Conservation (phyloP, 2,329 filamentous ascomycete species). For the Fusarium buharicum region DNA sequence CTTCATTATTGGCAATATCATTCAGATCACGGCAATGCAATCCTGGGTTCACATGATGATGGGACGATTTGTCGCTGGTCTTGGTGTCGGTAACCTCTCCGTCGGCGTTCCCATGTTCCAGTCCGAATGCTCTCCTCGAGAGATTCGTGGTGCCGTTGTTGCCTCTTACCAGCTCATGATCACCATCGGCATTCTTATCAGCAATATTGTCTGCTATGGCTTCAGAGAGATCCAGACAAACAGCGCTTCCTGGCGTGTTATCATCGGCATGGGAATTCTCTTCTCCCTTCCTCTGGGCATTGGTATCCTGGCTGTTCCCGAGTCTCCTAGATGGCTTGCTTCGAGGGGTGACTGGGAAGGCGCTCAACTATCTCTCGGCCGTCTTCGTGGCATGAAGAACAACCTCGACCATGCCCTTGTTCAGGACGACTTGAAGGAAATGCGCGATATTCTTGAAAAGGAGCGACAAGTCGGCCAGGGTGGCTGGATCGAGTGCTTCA, state of each 20-base stretch:
- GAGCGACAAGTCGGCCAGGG: constrained; percentile 58
- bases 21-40: constrained; percentile 69
- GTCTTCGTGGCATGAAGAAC: constrained; percentile 62
- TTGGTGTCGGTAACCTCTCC: constrained; percentile 74
- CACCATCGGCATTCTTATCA: constrained; percentile 73
- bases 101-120: constrained; percentile 75
- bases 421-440: constrained; percentile 64
- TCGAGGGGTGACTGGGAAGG: constrained; percentile 58
- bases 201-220: constrained; percentile 66
- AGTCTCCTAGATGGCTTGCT: constrained; percentile 68
- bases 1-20: constrained; percentile 71
- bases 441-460: constrained; percentile 59
- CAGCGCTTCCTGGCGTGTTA: constrained; percentile 68
- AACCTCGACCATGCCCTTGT: constrained; percentile 58
- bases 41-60: constrained; percentile 74
- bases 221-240: constrained; percentile 55
- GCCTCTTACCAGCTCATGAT: constrained; percentile 79
- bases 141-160: constrained; percentile 73
- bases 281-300: constrained; percentile 63
- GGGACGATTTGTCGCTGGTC: constrained; percentile 72
- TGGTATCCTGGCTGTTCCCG: constrained; percentile 65
- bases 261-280: constrained; percentile 66
- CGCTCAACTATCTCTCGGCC: constrained; percentile 61
- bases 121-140: constrained; percentile 69
- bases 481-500: constrained; percentile 70